Base-by-base conservation (phyloP, 2,329 filamentous ascomycete genomes). In the Metarhizium album region DNA sequence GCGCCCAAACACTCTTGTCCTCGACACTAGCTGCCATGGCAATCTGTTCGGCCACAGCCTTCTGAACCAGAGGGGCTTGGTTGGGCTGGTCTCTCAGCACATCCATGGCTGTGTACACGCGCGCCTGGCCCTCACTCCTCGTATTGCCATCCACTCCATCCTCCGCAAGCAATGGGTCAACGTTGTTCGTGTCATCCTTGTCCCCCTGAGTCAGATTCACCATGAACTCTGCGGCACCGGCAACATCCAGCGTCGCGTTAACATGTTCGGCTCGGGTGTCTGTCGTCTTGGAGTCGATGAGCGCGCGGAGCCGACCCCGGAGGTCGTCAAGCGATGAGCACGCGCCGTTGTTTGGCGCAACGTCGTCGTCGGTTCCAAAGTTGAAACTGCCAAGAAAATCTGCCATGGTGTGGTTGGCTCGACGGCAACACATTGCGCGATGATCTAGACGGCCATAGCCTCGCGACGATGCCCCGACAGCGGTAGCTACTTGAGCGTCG, bases 241-340 rank as follows among this genome's bases (percentile, higher is more conserved):
- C 66, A 27, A 82, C 59, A 54, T 77, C 72, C 48, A 78, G 67
- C 2, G 66, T 73, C 18, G 67, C 60, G 7, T 71, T 67, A 11
- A 78, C 62, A 55, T 77, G 75, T 49, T 79, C 70, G 40, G 74
- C 76, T 46, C 72, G 74, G 20, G 67, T 74, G 11, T 70, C 65
- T 4, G 72, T 71, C 18, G 68, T 67, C 53, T 74, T 78, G 18
- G 64, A 60, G 5, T 64, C 59, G 45, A 79, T 60, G 0, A 70
- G 53, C 7, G 60, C 58, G 37, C 66, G 67, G 23, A 82, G 62
- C n/a, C 70, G 70, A 22, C 57, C 56, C 54, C 74, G 69, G 6
- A 82, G 62, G 27, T 80, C 74, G 18, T 74, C 69, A 43, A 66
- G 51, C 16, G 67, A 67, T 35, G 55, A 54, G 58, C 66, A 70